Evolutionary conservation across 768 basidiomycete genomes (phyloP).

Genomic region (Russula abietina): DNA sequence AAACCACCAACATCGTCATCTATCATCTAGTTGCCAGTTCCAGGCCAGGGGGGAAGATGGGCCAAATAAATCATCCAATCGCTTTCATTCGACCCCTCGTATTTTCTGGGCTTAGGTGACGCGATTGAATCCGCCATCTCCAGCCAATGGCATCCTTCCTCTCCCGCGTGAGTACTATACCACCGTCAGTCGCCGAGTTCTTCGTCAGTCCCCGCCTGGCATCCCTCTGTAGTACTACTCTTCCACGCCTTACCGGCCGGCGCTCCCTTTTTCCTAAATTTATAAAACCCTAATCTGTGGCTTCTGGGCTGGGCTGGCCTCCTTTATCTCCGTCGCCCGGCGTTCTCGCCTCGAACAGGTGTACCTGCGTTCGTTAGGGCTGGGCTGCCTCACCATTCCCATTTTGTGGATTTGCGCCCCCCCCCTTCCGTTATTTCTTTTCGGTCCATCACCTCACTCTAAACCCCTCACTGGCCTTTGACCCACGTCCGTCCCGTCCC

Average conservation of each 20-base stretch:
- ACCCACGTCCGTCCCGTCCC: too few species aligned
- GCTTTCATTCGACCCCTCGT: neutral
- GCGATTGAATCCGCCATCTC: slow-evolving; percentile 2
- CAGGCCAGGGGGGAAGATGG: too few species aligned
- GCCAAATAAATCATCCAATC: neutral
- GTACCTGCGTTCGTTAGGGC: slow-evolving; percentile 5
- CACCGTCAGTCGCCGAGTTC: too few species aligned
- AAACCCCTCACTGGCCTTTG: slow-evolving; percentile 1
- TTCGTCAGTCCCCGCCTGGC: too few species aligned
- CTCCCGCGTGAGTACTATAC: neutral
- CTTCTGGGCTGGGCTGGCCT: slow-evolving; percentile 17
- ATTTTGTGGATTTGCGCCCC: slow-evolving; percentile 6
- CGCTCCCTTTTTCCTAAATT: slow-evolving; percentile 13
- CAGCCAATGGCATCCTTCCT: too few species aligned
- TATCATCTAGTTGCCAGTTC: neutral
- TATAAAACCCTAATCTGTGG: slow-evolving; percentile 20
- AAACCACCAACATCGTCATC: too few species aligned
- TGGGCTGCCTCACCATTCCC: slow-evolving; percentile 16
- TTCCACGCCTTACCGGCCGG: slow-evolving; percentile 12
- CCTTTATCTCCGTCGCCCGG: slow-evolving; percentile 21
- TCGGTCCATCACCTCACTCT: slow-evolving; percentile 3
- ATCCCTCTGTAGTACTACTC: neutral
- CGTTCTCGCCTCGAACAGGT: slow-evolving; percentile 7
- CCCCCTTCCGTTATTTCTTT: slow-evolving; percentile 1
- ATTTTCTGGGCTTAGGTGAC: slow-evolving; percentile 4